These are phyloP conservation scores for Yarrowia sp. DNA, from an alignment of 805 yeast species.

Conservation along the genomic window DNA sequence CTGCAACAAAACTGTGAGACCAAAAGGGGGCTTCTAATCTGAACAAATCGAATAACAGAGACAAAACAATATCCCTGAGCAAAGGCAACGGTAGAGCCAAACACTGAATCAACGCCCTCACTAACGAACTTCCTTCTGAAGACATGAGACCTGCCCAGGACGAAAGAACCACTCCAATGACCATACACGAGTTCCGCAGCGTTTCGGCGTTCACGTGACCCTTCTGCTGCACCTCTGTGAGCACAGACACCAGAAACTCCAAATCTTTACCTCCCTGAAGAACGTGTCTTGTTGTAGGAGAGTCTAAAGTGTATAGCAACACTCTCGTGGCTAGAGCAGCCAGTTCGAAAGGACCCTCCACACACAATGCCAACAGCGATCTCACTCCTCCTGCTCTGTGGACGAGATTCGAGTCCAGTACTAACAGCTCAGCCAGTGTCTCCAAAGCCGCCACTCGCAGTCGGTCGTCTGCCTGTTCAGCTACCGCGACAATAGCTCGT, in stretches of 20 bases:
- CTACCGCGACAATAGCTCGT: conserved; percentile 67
- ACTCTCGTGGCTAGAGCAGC: conserved; percentile 57
- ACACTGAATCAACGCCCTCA: conserved; percentile 63
- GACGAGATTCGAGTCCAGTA: conserved; percentile 55
- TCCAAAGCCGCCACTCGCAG: conserved; percentile 60
- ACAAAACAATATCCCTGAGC: conserved; percentile 67
- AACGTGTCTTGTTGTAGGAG: conserved; percentile 59
- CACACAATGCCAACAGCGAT: conserved; percentile 55
- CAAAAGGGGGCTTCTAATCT: conserved; percentile 51
- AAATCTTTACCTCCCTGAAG: conserved; percentile 69
- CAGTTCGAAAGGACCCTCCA: conserved; percentile 61
- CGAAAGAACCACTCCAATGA: conserved; percentile 67
- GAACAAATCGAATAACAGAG: conserved; percentile 72
- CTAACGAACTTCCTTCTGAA: conserved; percentile 11
- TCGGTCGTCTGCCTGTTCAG: conserved; percentile 62
- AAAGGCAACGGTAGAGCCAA: conserved; percentile 63
- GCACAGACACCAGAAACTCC: conserved; percentile 68
- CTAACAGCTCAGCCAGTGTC: conserved; percentile 59
- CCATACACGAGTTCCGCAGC: conserved; percentile 64
- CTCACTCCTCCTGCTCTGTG: conserved; percentile 57
- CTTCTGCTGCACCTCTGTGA: conserved; percentile 65
- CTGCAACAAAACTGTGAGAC: conserved; percentile 24
- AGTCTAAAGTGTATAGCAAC: conserved; percentile 63
- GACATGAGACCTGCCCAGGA: conserved; percentile 75
- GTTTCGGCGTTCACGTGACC: conserved; percentile 59